A percentile compares a stretch with the other conserved stretches of the same genome.
Evolutionary conservation across 192 early-diverging fungal genomes (phyloP).

Genomic region (Coemansia sp.): DNA sequence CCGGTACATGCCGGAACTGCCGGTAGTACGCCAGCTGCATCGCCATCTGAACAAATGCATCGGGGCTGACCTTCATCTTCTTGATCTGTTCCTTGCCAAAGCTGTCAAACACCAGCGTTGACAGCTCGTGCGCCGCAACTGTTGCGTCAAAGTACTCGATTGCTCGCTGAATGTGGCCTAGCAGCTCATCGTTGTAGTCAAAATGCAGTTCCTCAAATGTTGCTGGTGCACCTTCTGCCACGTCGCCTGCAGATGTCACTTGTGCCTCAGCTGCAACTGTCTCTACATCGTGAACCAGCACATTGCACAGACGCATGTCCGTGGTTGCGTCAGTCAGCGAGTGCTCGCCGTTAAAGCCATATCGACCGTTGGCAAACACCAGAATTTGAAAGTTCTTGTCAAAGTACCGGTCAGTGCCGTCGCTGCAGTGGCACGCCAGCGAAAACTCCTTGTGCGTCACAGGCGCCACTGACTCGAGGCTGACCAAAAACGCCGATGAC

Average conservation of each 20-base stretch:
- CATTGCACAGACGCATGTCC: slow-evolving; percentile 70
- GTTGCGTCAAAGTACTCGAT: slow-evolving; percentile 65
- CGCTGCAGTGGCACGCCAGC: slow-evolving; percentile 79
- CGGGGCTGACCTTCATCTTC: slow-evolving; percentile 57
- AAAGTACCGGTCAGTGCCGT: slow-evolving; percentile 73
- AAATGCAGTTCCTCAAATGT: slow-evolving; percentile 49
- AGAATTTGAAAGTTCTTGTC: slow-evolving; percentile 81
- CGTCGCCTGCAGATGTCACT: neutral
- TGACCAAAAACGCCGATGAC: slow-evolving; percentile 72
- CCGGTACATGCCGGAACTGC: slow-evolving; percentile 58
- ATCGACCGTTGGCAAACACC: slow-evolving; percentile 78
- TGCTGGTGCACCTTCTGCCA: slow-evolving; percentile 1
- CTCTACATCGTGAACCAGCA: slow-evolving; percentile 58
- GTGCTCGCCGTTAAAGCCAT: slow-evolving; percentile 76
- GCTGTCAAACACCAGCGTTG: slow-evolving; percentile 66
- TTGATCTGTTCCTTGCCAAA: slow-evolving; percentile 79
- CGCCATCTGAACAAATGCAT: slow-evolving; percentile 76
- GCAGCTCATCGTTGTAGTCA: slow-evolving; percentile 53
- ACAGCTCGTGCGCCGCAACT: slow-evolving; percentile 64
- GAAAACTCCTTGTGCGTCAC: slow-evolving; percentile 70
- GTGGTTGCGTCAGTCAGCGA: slow-evolving; percentile 79
- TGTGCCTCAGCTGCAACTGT: slow-evolving; percentile 8
- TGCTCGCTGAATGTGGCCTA: slow-evolving; percentile 58
- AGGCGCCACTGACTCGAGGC: slow-evolving; percentile 73
- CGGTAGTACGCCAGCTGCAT: slow-evolving; percentile 75